Base-by-base conservation (phyloP, 1,139 yeast species). In the Geotrichum cucujoidarum region DNA sequence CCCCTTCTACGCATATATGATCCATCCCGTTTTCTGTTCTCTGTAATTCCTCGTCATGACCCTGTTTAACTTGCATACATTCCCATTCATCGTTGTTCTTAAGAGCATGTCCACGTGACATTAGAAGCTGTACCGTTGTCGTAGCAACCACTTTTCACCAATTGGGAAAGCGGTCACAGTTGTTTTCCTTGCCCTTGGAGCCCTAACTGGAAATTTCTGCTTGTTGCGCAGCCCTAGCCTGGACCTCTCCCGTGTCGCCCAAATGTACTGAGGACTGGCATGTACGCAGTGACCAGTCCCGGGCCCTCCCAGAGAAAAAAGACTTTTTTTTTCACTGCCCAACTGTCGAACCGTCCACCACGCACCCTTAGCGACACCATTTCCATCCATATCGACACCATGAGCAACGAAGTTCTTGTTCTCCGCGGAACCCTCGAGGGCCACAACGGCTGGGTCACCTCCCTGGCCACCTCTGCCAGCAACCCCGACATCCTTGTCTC, bases 381-480 rank as follows among this genome's bases (percentile, higher is more conserved):
- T 10, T 24, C 27, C 27, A 24, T 24, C 27, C 27, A 24, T 22
- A 40, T 40, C 43, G 37, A 47, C 45, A 56, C 38, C 42, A 60
- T 60, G 65, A 62, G 64, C 57, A 62, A 63, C 64, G 97, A 90
- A 86, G 95, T 90, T 83, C 83, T 92, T 80, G 96, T 90, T 75
- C 87, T 92, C 75, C 90, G 97, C 83, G 97, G 97, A 75, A 87
- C 97, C 82, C 86, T 92, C 74, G 96, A 90, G 80, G 96, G 34
- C 31, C 43, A 34, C 40, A 45, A 49, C 41, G 44, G 70, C 69
- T 92, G 97, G 97, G 98, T 94, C 72, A 92, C 99, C 63, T 83
- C 97, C 74, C 81, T 92, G 69, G 95, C 97, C 76, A 92, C 97
- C 77, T 84, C 96, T 72, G 87, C 92, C 69, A 92, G 92, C 73